Evolutionary conservation across 2,329 filamentous ascomycete species (phyloP), one percentile per base, ranked within the genome.

Genomic region (Apiospora rasikravindrae): DNA sequence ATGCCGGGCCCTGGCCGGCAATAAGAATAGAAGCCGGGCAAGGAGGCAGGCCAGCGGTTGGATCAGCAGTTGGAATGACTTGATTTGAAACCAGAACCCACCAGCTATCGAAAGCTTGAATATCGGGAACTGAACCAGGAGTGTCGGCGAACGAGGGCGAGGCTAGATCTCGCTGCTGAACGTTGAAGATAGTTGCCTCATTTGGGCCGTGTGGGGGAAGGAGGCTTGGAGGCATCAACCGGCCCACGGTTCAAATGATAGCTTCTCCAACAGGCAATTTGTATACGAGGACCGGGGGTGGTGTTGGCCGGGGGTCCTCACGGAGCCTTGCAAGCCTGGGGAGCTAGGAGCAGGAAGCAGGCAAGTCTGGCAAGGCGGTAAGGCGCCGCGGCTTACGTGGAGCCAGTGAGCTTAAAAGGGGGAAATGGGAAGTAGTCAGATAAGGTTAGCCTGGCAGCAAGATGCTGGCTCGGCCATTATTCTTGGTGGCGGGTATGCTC

Each of bases 151-250:
- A 64, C 22, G 57, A 64, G 57, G 57, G 57, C 19, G 19, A 40
- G 57, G 33, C 57, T 64, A 49, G 57, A 64, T 64, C 33, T 64
- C 33, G 57, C 57, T 33, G 57, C n/a, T 37, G 57, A 40, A 40
- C 29, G 57, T 40, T 64, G 57, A 64, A 64, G 57, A 64, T 64
- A 40, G 29, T 13, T 64, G 57, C 19, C 57, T 64, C 57, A 64
- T 64, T 69, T 69, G 37, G 44, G 33, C 44, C 40, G 67, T 69
- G 67, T 69, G 67, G 67, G 67, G 67, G 67, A 69, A 69, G 67
- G 67, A 49, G 67, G 44, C 67, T 49, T 69, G 67, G 67, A 69
- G 44, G 44, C n/a, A 7, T n/a, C 44, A 26, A 13, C 11, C 16
- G 67, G 47, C 44, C 67, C 67, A 44, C 33, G 67, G 42, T 49